Base-by-base conservation (phyloP, 2,329 filamentous ascomycete genomes). In the Aschersonia sp. region DNA sequence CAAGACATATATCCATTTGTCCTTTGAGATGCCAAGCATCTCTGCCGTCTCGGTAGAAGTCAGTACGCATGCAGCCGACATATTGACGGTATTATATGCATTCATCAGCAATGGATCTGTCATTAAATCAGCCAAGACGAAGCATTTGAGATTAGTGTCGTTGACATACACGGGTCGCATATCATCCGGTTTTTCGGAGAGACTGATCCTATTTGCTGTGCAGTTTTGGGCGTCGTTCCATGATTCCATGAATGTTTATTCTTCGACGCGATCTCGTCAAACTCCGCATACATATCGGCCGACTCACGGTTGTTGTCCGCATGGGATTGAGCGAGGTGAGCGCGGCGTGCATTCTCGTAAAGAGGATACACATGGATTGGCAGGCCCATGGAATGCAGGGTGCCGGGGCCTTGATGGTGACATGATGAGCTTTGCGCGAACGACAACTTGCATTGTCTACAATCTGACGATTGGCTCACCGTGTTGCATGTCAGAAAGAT, bases 101-200 rank as follows among this genome's bases (percentile, higher is more conserved):
- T 85, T 85, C 80, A 84, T 84, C 7, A 84, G 61, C 0, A 85
- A 63, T 0, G 80, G 78, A 61, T 84, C 79, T 84, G 40, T 30
- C 10, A 10, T 28, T 5, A 30, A 20, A 42, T 20, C 12, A 42
- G 32, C 12, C 9, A 44, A 3, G 43, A 44, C 28, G 28, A 29
- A 29, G 43, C 7, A 31, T 10, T 6, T 6, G 28, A 5, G 28
- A 44, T 20, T 10, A 4, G 9, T 3, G 30, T 31, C 12, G 31
- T 29, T 40, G 28, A 61, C 72, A 47, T 59, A 82, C 80, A 85
- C 10, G 82, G 81, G 45, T 71, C 75, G 56, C 78, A 84, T 47
- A 85, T 84, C 74, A 84, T 80, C 20, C 81, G 66, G 54, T 84
- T 85, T 52, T 66, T 73, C 55, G 68, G 68, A 0, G 69, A 68